Base-by-base conservation (phyloP, 192 early-diverging fungal species). In the Linnemannia schmuckeri region DNA sequence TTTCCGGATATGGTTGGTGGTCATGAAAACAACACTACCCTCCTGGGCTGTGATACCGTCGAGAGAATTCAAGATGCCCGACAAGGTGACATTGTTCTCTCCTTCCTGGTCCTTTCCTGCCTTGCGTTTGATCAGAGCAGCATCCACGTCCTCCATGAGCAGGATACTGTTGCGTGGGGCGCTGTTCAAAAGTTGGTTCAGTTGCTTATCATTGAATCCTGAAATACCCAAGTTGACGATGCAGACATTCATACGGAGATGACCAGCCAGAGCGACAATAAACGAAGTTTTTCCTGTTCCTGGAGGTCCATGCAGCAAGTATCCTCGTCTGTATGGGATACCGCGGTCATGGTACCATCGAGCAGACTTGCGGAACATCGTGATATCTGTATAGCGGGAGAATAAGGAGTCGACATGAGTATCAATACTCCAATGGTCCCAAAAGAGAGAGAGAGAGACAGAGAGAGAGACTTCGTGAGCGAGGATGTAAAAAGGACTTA, bases 211-310 rank as follows among this genome's bases (percentile, higher is more conserved):
- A 33, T 83, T 84, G 73, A 92, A 61, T 44, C 84, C 84, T 44
- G 83, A 80, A 40, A 79, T 87, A 75, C 89, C 84, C 41, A 92
- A 74, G 82, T 88, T 90, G 61, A 92, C 83, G 33, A 92, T 89
- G 49, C 89, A 89, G 24, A 90, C 85, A 40, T 87, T 88, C 89
- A 92, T 90, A 42, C 88, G 88, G 72, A 92, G 66, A 66, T 91
- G 87, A n/a, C 91, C 91, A 37, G 91, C 91, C 82, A 92, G 71
- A 38, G 90, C 90, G 30, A 89, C 87, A 38, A 92, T 89, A 66
- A 91, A 81, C 2, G 90, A 91, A 6, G 90, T 91, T 73, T 92
- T 92, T 46, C 91, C 91, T 8, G 91, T 91, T 61, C 91, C 91
- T 30, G 91, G 91, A 55, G 90, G 90, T 55, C 91, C 91, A 82